Conservation (phyloP, 805 yeast species). For the Maudiozyma barnettii region DNA sequence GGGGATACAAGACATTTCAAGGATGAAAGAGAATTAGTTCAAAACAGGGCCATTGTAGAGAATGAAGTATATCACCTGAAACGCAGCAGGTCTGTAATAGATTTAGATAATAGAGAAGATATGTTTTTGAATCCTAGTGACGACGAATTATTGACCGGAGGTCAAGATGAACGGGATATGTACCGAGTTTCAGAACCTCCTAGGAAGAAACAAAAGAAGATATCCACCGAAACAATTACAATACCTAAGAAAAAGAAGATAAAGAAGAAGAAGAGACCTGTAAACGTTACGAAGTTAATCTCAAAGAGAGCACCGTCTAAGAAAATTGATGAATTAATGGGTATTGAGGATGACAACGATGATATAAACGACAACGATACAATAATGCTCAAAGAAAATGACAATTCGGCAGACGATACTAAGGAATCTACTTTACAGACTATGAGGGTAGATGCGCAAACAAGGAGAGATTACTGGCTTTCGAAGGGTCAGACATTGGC, state of each 20-base stretch:
- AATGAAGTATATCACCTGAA: slow-evolving; percentile 25
- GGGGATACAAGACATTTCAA: slow-evolving; percentile 70
- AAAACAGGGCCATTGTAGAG: slow-evolving; percentile 45
- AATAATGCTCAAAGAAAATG: slow-evolving; percentile 9
- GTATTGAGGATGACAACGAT: background rate
- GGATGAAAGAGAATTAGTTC: slow-evolving; percentile 59
- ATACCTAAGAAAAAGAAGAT: background rate
- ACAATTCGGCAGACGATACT: slow-evolving; percentile 6
- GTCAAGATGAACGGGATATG: slow-evolving; percentile 14
- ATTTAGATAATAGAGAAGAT: slow-evolving; percentile 10
- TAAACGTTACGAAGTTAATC: background rate
- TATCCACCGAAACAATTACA: background rate
- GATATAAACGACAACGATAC: background rate
- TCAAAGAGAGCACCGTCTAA: background rate
- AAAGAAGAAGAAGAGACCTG: background rate
- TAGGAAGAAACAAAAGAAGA: slow-evolving; percentile 11
- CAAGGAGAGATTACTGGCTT: slow-evolving; percentile 28
- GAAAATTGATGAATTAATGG: slow-evolving; percentile 3
- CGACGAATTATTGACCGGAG: slow-evolving; percentile 17
- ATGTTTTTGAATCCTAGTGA: slow-evolving; percentile 15
- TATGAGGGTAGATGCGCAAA: slow-evolving; percentile 25
- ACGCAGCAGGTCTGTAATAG: slow-evolving; percentile 9
- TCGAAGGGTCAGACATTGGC: slow-evolving; percentile 25
- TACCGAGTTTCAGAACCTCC: slow-evolving; percentile 14
- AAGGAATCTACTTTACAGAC: slow-evolving; percentile 6